phyloP scores from a whole-genome alignment of 2,329 filamentous ascomycete genomes.

The Aspergillus novoparasiticus region DNA sequence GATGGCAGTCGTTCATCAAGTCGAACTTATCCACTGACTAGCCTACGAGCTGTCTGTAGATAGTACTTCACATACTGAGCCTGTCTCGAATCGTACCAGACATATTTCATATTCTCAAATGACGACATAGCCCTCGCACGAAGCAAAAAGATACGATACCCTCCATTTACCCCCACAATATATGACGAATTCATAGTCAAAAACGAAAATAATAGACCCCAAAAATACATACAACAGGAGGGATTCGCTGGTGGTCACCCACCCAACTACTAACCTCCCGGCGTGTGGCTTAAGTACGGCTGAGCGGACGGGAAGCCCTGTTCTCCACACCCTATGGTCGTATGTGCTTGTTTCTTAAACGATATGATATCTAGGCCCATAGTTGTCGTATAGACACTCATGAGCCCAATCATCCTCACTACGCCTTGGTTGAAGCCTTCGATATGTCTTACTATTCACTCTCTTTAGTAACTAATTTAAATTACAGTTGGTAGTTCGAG shows the following conservation, averaged over 20 bases:
- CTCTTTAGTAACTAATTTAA: too few species aligned
- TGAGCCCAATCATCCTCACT: too few species aligned
- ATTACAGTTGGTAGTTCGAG: too few species aligned
- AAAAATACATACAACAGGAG: slow-evolving; percentile 47
- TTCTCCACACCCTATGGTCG: slow-evolving; percentile 52
- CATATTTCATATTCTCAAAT: background rate
- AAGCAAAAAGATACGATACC: too few species aligned
- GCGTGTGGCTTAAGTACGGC: slow-evolving; percentile 53
- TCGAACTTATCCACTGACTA: background rate
- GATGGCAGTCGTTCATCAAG: background rate
- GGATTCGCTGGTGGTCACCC: slow-evolving; percentile 53
- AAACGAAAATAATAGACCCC: too few species aligned
- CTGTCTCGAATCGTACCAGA: background rate
- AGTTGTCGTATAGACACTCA: too few species aligned
- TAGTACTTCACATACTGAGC: background rate
- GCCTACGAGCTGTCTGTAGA: background rate
- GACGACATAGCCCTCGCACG: too few species aligned
- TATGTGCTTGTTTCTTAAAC: slow-evolving; percentile 31
- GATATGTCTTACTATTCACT: too few species aligned
- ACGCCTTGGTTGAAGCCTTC: too few species aligned
- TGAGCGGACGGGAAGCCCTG: slow-evolving; percentile 54
- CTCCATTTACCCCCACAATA: background rate
- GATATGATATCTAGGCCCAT: too few species aligned
- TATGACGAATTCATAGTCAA: too few species aligned
- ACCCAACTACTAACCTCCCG: slow-evolving; percentile 52